Evolutionary conservation across 176 grass and related monocot genomes (phyloP).

Genomic region (Aegilops sharonensis): DNA sequence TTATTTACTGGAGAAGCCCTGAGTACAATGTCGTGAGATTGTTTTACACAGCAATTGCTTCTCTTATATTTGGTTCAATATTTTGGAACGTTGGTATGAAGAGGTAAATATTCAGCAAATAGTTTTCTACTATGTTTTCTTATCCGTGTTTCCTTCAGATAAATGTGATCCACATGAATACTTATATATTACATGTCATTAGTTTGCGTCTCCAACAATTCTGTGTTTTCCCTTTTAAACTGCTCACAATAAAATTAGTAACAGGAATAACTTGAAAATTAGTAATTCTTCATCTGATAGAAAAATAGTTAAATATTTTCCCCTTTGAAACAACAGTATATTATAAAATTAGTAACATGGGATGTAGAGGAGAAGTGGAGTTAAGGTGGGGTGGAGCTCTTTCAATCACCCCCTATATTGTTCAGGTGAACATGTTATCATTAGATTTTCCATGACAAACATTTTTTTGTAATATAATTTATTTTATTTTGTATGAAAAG

Average conservation of each 20-base stretch:
- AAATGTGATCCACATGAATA: neutral
- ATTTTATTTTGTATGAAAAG: neutral
- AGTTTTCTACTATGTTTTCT: neutral
- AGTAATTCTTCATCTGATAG: neutral
- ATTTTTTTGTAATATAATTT: neutral
- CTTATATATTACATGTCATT: neutral
- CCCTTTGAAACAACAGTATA: neutral
- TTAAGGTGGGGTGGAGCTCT: neutral
- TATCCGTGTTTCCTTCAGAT: neutral
- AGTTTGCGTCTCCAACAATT: neutral
- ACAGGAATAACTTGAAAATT: neutral
- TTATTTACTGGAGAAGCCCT: slow-evolving; percentile 83
- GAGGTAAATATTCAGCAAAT: slow-evolving; percentile 25
- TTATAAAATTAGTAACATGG: neutral
- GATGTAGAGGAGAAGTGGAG: neutral
- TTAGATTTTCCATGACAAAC: neutral
- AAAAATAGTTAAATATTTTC: neutral
- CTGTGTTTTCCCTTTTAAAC: neutral
- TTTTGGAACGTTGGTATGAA: slow-evolving; percentile 72
- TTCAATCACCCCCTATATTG: neutral
- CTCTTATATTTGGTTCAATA: slow-evolving; percentile 61
- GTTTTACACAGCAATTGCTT: slow-evolving; percentile 53
- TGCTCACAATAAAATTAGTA: neutral
- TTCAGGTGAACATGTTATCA: neutral
- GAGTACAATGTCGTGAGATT: slow-evolving; percentile 65